These are phyloP conservation scores for Elaeis oleifera DNA, from an alignment of 202 grass and related monocot genomes.

Conservation along the genomic window DNA sequence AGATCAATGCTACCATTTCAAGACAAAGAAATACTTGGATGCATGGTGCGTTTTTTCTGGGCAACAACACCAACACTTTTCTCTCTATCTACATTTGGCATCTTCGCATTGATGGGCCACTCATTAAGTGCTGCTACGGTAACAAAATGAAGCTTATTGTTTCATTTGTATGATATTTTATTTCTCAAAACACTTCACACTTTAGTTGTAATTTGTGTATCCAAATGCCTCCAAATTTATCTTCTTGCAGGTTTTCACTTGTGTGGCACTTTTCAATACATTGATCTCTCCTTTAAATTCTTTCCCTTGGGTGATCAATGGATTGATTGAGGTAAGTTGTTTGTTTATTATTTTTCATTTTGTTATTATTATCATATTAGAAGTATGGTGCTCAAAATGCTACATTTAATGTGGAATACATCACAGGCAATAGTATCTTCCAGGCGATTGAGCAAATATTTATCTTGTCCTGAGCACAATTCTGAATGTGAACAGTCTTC, in stretches of 20 bases:
- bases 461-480: slow-evolving; percentile 64
- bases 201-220: too few species aligned
- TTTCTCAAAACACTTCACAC: background rate
- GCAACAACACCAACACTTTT: slow-evolving; percentile 92
- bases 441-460: slow-evolving; percentile 65
- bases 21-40: slow-evolving; percentile 98
- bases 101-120: slow-evolving; percentile 77
- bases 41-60: slow-evolving; percentile 99
- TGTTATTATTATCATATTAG: background rate
- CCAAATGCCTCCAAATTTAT: too few species aligned
- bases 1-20: slow-evolving; percentile 15
- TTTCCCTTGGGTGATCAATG: slow-evolving; percentile 97
- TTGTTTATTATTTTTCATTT: background rate
- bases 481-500: slow-evolving; percentile 15
- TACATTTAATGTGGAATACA: background rate
- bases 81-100: slow-evolving; percentile 84
- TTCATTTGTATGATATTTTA: slow-evolving; percentile 19
- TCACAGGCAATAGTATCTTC: slow-evolving; percentile 86
- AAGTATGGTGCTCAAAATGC: background rate
- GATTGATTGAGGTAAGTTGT: slow-evolving; percentile 90
- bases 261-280: slow-evolving; percentile 94
- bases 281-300: slow-evolving; percentile 94
- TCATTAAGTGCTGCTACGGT: slow-evolving; percentile 89
- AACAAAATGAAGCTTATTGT: slow-evolving; percentile 31
- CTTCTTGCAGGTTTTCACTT: slow-evolving; percentile 88